Evolutionary conservation across 768 basidiomycete genomes (phyloP).

Genomic region (Leccinellum albellum): DNA sequence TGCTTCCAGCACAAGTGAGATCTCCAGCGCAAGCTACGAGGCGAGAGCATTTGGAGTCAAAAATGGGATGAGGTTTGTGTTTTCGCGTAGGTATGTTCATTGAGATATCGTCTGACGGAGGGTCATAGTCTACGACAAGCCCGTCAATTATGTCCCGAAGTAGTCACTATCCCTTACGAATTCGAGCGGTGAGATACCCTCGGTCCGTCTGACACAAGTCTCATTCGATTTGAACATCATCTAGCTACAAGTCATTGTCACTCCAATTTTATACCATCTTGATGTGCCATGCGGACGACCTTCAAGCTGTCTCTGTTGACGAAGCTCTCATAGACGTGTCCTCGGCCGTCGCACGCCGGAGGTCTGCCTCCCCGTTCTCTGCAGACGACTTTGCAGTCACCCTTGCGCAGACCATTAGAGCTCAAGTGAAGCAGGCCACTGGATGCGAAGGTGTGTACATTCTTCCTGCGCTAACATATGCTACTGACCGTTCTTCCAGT

Average conservation of each 20-base stretch:
- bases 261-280: slow-evolving; percentile 90
- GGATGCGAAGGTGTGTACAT: slow-evolving; percentile 68
- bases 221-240: background rate
- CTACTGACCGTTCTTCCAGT: slow-evolving; percentile 42
- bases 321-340: slow-evolving; percentile 93
- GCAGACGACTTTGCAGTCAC: slow-evolving; percentile 62
- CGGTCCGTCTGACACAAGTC: background rate
- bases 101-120: background rate
- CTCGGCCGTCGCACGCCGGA: slow-evolving; percentile 43
- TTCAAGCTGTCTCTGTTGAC: slow-evolving; percentile 95
- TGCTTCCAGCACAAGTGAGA: slow-evolving; percentile 82
- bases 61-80: slow-evolving; percentile 88
- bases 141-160: slow-evolving; percentile 64
- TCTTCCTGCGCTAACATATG: background rate
- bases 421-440: slow-evolving; percentile 72
- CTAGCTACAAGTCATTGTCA: slow-evolving; percentile 80
- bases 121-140: slow-evolving; percentile 69
- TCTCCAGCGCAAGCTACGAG: slow-evolving; percentile 93
- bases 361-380: slow-evolving; percentile 21
- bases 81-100: background rate
- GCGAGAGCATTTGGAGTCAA: slow-evolving; percentile 83
- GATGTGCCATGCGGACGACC: slow-evolving; percentile 83
- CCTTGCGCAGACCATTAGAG: slow-evolving; percentile 78
- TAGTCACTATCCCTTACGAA: slow-evolving; percentile 87
- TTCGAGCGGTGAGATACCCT: slow-evolving; percentile 63